Base-by-base conservation (phyloP, 805 yeast species). In the Ogataea paradorogensis region DNA sequence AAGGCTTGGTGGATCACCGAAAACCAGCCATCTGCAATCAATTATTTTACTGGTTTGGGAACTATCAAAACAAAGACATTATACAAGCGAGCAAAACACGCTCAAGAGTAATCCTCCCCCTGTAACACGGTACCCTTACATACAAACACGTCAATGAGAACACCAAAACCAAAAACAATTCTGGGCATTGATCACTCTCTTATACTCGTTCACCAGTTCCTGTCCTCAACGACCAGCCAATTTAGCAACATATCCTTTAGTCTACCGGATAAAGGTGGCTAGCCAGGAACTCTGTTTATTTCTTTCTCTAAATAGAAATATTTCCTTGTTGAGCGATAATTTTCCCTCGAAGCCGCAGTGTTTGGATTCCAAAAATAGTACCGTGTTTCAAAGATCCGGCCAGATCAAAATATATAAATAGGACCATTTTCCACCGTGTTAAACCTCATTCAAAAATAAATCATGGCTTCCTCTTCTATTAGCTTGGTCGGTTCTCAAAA, bases 391-490 rank as follows among this genome's bases (percentile, higher is more conserved):
- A 18, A n/a, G 42, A 39, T 39, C 34, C 26, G 9, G 34, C 37
- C 38, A 26, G 35, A 33, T 40, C 45, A 10, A 27, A 15, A 29
- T 28, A 30, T 45, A 45, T 45, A 45, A 45, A 45, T 41, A 38
- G 41, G 32, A 29, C 29, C 11, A 15, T 5, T 7, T 16, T 33
- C 30, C 38, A 30, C 36, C 31, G 31, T 35, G 27, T 23, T 16
- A 7, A 20, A 15, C 33, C 29, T 20, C 16, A 22, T 18, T 16
- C 26, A 7, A 20, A 41, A 41, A 36, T 11, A 23, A 23, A 23
- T 23, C 25, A 51, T 52, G 46, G 44, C 55, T 36, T 52, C 55
- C 9, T 25, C 50, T 37, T 35, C 48, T 38, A 20, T 42, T 26
- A 43, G 58, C 15, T 32, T 48, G 27, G 50, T 49, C 27, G 44